Base-by-base conservation (phyloP, 2,329 filamentous ascomycete genomes). In the Aspergillus awamori region DNA sequence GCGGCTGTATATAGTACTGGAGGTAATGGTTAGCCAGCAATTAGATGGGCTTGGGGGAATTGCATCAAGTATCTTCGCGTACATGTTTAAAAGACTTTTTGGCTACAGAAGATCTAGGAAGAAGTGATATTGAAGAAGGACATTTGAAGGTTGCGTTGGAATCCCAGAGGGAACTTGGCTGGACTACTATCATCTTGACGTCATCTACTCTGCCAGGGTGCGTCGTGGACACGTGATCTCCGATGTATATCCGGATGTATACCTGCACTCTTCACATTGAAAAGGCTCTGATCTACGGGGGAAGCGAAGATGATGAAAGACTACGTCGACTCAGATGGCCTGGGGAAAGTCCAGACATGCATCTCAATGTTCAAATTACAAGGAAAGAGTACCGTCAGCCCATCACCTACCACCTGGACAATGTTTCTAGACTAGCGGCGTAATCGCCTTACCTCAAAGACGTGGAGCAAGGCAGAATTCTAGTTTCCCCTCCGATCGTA, bases 121-220 rank as follows among this genome's bases (percentile, higher is more conserved):
- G 15, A 30, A 51, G 26, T 51, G 47, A 20, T 33, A 51, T 17
- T 30, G 26, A 51, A 28, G 47, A 51, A 26, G 8, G 33, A 20
- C 20, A 28, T n/a, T 36, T 10, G 26, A n/a, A n/a, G 26, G 26
- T 17, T 13, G 53, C 7, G 41, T 43, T 55, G 5, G 53, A 15
- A 39, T 28, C 15, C n/a, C 7, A 17, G n/a, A 55, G 30, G 41
- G 15, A 43, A 20, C 36, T 41, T 26, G 36, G 36, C 36, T 55
- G 53, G 20, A 26, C 10, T 55, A 43, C 36, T 28, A 30, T 55
- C 53, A 55, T 55, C 22, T 28, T 55, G 53, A 55, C 53, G 53
- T 55, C 53, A 55, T 55, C 26, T 13, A 39, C 22, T 33, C 2
- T 17, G 26, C 36, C 36, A 30, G 26, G 36, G 36, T 26, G 36